A percentile compares a stretch with the other conserved stretches of the same genome.
Evolutionary conservation across 768 basidiomycete species (phyloP).

Genomic region (Podaxis sp.): DNA sequence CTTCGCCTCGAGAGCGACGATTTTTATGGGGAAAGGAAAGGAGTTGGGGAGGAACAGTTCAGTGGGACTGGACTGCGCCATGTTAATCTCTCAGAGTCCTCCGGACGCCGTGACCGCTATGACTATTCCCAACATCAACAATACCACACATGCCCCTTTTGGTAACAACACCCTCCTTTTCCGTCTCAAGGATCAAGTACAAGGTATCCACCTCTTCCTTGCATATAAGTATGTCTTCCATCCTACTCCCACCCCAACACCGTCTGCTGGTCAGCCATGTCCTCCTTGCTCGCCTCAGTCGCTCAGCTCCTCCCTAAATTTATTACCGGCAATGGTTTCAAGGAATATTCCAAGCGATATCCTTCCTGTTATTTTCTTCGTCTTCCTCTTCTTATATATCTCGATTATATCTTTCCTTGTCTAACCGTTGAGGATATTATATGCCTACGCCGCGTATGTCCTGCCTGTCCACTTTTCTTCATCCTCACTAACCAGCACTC

Average conservation of each 20-base stretch:
- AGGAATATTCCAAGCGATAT: constrained; percentile 2
- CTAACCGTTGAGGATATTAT: constrained; percentile 47
- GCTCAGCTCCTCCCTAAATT: constrained; percentile 1
- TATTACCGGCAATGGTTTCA: neutral
- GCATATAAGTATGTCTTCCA: neutral
- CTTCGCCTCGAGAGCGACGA: constrained; percentile 64
- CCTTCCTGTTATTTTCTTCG: constrained; percentile 23
- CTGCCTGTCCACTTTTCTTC: neutral
- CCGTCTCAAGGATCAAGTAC: neutral
- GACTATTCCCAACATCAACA: neutral
- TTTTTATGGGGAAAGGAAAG: constrained; percentile 86
- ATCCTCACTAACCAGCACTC: neutral
- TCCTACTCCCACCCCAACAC: neutral
- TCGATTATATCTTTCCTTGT: constrained; percentile 41
- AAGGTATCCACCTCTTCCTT: neutral
- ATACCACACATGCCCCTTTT: constrained; percentile 12
- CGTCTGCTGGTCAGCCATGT: constrained; percentile 3
- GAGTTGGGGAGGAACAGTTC: constrained; percentile 70
- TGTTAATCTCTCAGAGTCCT: constrained; percentile 7
- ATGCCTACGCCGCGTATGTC: constrained; percentile 40
- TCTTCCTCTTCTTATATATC: constrained; percentile 37
- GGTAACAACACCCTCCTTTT: neutral
- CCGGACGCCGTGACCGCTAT: neutral
- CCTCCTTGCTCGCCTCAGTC: neutral
- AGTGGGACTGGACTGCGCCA: constrained; percentile 51